Evolutionary conservation across 106 monocot species (phyloP).

Genomic region (Apostasia ramifera): DNA sequence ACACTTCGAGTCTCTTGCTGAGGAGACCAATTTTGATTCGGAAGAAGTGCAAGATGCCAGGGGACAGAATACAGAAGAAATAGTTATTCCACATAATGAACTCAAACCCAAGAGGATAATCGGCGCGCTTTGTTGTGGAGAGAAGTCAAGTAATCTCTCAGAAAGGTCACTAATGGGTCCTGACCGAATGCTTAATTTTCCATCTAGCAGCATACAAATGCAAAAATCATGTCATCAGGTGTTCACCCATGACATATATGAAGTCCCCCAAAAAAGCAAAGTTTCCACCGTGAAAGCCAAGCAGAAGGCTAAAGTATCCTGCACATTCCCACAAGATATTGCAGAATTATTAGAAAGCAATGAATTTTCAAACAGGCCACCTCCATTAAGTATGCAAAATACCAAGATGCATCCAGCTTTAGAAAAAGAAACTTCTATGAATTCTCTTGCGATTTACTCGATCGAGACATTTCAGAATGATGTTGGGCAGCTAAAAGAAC

Average conservation of each 20-base stretch:
- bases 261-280: constrained; percentile 9
- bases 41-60: neutral
- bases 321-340: constrained; percentile 1
- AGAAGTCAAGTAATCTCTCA: neutral
- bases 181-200: constrained; percentile 11
- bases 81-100: neutral
- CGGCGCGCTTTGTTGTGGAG: too few relatives aligned
- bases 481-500: constrained; percentile 18
- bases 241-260: constrained; percentile 12
- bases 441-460: neutral
- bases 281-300: neutral
- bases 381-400: neutral
- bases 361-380: neutral
- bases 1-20: neutral
- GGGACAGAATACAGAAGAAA: too few relatives aligned
- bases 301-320: neutral
- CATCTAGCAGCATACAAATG: constrained; percentile 1
- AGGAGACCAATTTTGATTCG: constrained; percentile 7
- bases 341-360: constrained; percentile 1
- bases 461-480: constrained; percentile 5
- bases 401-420: neutral
- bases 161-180: neutral
- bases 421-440: neutral
- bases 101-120: neutral
- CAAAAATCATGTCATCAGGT: neutral